Evolutionary conservation across 352 stramenopile species (phyloP), one percentile per base, ranked within the genome.

Genomic region (Phytopythium ostracodes): DNA sequence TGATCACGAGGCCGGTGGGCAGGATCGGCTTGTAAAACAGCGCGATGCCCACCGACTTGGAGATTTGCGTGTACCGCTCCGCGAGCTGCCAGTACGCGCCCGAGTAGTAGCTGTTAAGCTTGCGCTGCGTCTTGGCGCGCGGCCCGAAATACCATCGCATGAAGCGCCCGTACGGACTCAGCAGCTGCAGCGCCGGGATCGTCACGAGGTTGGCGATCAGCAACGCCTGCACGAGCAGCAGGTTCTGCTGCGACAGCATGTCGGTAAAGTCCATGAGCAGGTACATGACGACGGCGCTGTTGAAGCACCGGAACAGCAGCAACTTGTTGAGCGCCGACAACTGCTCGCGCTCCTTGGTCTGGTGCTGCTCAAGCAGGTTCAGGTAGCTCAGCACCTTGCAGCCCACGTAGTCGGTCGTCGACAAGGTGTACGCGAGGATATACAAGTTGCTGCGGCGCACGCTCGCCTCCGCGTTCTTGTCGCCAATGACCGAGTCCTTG

Each of bases 261-360:
- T 93, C 84, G 5, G 70, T 76, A 53, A 90, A 87, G 60, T 87
- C 77, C 71, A 84, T 91, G 51, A 91, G 78, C 55, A 91, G 60
- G 49, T 90, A 91, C 11, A 91, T 76, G 31, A 93, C 84, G 24
- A 93, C 70, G 2, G 81, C 84, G 38, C 78, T 81, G 61, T 91
- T 93, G 71, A 90, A 90, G 2, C 62, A 65, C 25, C 84, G 84
- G 38, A 87, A 89, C 47, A 91, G 62, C 43, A 93, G 62, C 33
- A 93, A 70, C 58, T 93, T 93, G 65, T 91, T 88, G n/a, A 93
- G 73, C 55, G 80, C 81, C 35, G 81, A 91, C 24, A 90, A 58
- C 60, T 93, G 84, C 61, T 87, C 76, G 47, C 79, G 76, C 38
- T 88, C 73, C 56, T 88, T 84, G 25, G 77, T 88, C 60, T 88